Conservation (phyloP, 1,139 yeast genomes). For the Yamadazyma membranifaciens region DNA sequence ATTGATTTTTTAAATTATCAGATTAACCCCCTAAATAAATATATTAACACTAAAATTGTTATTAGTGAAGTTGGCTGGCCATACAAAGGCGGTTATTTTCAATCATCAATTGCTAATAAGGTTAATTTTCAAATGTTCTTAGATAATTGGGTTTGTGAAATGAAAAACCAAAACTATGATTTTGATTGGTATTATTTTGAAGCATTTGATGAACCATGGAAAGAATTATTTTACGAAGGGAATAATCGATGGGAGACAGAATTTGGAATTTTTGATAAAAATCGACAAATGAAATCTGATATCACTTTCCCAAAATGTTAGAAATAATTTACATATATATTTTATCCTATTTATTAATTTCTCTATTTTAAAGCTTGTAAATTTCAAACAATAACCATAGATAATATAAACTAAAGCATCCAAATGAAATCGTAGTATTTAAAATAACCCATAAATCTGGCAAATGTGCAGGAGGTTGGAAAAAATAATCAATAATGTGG, state of each 20-base stretch:
- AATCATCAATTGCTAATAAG: constrained; percentile 46
- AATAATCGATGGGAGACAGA: constrained; percentile 63
- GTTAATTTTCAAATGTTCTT: constrained; percentile 47
- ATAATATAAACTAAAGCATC: constrained; percentile 74
- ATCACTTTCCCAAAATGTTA: constrained; percentile 14
- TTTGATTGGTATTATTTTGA: constrained; percentile 63
- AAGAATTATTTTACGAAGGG: constrained; percentile 47
- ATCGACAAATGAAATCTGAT: constrained; percentile 28
- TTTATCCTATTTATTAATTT: constrained; percentile 7
- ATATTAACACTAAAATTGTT: constrained; percentile 33
- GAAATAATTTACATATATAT: background rate
- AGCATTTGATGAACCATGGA: constrained; percentile 78
- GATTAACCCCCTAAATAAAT: constrained; percentile 28
- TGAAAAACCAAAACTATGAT: constrained; percentile 22
- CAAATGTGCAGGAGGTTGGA: constrained; percentile 54
- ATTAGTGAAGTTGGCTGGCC: constrained; percentile 78
- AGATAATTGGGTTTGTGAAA: constrained; percentile 50
- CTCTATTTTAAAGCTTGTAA: constrained; percentile 14
- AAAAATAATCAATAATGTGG: constrained; percentile 53
- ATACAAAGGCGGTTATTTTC: constrained; percentile 52
- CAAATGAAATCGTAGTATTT: constrained; percentile 72
- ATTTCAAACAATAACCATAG: constrained; percentile 65
- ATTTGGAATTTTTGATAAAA: constrained; percentile 62
- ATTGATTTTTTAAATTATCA: constrained; percentile 47
- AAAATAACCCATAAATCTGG: constrained; percentile 88